Evolutionary conservation across 371 early-diverging fungal genomes (phyloP).

Genomic region (Dipsacomyces acuminosporus): DNA sequence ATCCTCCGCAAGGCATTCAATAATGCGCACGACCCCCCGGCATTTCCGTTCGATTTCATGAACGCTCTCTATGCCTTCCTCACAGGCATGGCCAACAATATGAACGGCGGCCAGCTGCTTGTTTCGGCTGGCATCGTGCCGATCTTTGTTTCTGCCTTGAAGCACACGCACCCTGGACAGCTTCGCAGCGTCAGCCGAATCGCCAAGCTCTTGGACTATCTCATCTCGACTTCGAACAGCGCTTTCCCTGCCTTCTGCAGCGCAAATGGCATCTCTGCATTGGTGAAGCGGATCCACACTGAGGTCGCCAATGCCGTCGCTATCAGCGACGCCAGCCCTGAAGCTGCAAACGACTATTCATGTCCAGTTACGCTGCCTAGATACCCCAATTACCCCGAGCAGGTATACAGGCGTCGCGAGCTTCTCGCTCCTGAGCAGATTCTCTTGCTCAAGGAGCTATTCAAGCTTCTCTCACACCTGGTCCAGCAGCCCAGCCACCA

Average conservation of each 20-base stretch:
- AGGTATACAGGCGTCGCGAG: slow-evolving; percentile 45
- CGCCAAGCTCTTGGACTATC: slow-evolving; percentile 71
- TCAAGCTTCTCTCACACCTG: slow-evolving; percentile 87
- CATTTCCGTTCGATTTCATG: slow-evolving; percentile 66
- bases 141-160: slow-evolving; percentile 52
- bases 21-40: slow-evolving; percentile 47
- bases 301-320: slow-evolving; percentile 55
- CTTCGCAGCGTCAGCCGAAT: slow-evolving; percentile 57
- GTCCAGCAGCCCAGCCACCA: slow-evolving; percentile 86
- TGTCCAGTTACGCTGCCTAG: slow-evolving; percentile 34
- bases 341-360: slow-evolving; percentile 19
- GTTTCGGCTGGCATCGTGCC: slow-evolving; percentile 87
- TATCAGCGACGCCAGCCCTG: slow-evolving; percentile 32
- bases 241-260: slow-evolving; percentile 78
- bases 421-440: slow-evolving; percentile 35
- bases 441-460: slow-evolving; percentile 72
- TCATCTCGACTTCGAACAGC: slow-evolving; percentile 68
- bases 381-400: slow-evolving; percentile 25
- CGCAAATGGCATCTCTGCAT: slow-evolving; percentile 71
- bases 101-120: slow-evolving; percentile 83
- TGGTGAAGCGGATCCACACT: slow-evolving; percentile 65
- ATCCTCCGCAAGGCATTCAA: slow-evolving; percentile 65
- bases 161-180: slow-evolving; percentile 23
- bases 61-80: slow-evolving; percentile 82
- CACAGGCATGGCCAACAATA: slow-evolving; percentile 67